Evolutionary conservation across 179 eudicot genomes (phyloP).

Genomic region (Patellifolia procumbens): DNA sequence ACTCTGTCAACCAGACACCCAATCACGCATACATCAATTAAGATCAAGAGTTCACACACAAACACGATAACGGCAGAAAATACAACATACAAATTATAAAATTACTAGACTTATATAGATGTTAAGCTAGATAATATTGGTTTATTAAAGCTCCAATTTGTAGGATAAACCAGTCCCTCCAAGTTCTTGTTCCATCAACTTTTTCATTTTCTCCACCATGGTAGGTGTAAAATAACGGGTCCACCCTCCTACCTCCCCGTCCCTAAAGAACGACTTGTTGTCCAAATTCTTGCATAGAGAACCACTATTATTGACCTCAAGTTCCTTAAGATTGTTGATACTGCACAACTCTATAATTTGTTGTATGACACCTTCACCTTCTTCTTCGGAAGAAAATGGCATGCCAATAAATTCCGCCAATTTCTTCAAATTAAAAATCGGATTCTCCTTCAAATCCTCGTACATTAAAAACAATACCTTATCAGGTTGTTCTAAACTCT

Average conservation of each 20-base stretch:
- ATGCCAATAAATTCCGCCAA: slow-evolving; percentile 16
- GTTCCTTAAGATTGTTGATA: slow-evolving; percentile 4
- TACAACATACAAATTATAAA: too few species aligned
- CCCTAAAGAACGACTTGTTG: slow-evolving; percentile 12
- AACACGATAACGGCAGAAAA: too few species aligned
- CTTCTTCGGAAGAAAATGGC: slow-evolving; percentile 13
- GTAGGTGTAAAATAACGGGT: slow-evolving; percentile 17
- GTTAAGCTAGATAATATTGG: too few species aligned
- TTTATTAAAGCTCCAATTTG: too few species aligned
- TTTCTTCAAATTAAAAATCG: not conserved
- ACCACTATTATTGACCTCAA: slow-evolving; percentile 22
- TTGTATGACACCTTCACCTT: slow-evolving; percentile 16
- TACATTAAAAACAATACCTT: slow-evolving; percentile 24
- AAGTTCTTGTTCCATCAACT: slow-evolving; percentile 13
- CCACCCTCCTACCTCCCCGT: slow-evolving; percentile 24
- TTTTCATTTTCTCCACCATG: slow-evolving; percentile 18
- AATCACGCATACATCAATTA: too few species aligned
- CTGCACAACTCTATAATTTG: slow-evolving; percentile 16
- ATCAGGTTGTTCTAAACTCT: not conserved
- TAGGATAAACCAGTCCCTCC: slow-evolving; percentile 17
- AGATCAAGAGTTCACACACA: too few species aligned
- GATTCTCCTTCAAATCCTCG: slow-evolving; percentile 17
- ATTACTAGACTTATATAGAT: too few species aligned
- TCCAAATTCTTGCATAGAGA: not conserved
- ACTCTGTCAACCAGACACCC: too few species aligned